Evolutionary conservation across 345 rosid genomes (phyloP).

Genomic region (Sisymbrium altissimum): DNA sequence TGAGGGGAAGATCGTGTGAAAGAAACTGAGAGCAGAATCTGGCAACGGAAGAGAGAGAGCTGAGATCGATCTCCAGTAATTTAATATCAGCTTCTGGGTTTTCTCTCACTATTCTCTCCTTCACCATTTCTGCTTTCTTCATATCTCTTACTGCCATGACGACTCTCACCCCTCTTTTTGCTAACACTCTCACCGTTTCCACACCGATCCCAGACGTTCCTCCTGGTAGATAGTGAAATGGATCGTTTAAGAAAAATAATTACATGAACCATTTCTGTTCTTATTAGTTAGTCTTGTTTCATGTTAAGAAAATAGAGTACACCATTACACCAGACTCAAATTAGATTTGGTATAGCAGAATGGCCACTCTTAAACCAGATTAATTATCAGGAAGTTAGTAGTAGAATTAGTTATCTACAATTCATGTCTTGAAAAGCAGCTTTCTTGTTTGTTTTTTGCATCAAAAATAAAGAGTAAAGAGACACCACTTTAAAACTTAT

Average conservation of each 20-base stretch:
- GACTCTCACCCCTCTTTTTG: slow-evolving; percentile 74
- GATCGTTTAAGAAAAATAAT: neutral
- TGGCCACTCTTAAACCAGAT: neutral
- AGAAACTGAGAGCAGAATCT: slow-evolving; percentile 71
- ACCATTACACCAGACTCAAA: neutral
- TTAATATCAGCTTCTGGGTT: slow-evolving; percentile 54
- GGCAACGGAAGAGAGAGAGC: slow-evolving; percentile 68
- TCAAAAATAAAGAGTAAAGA: slow-evolving; percentile 6
- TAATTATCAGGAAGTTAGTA: neutral
- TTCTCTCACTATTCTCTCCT: slow-evolving; percentile 54
- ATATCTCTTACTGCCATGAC: slow-evolving; percentile 86
- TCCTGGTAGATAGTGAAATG: slow-evolving; percentile 41
- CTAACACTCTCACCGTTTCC: slow-evolving; percentile 82
- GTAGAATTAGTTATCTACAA: neutral
- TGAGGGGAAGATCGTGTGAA: slow-evolving; percentile 64
- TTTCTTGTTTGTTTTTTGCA: neutral
- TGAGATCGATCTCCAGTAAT: slow-evolving; percentile 70
- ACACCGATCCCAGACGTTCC: slow-evolving; percentile 94
- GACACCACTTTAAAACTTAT: slow-evolving; percentile 12
- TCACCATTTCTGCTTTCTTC: slow-evolving; percentile 60
- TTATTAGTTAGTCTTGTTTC: neutral
- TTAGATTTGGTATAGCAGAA: neutral
- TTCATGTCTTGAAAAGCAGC: slow-evolving; percentile 2
- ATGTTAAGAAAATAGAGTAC: neutral
- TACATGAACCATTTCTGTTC: neutral